Evolutionary conservation across 164 flowering plant species (phyloP).

Genomic region (Santalum album): DNA sequence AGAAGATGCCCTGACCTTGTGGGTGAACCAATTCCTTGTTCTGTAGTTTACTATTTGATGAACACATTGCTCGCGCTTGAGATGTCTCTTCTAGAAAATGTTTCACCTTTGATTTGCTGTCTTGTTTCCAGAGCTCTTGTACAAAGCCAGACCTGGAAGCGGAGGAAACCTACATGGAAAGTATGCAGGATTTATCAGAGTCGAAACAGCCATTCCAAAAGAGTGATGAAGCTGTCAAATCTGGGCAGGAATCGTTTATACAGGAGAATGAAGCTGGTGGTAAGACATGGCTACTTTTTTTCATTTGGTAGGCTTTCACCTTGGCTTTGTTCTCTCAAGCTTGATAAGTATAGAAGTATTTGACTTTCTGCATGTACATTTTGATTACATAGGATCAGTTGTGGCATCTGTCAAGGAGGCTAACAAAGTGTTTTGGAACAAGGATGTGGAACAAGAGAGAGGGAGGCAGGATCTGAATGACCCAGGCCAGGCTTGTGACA

Average conservation of each 20-base stretch:
- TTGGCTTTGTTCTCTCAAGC: not conserved
- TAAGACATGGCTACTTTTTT: constrained; percentile 5
- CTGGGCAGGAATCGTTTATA: constrained; percentile 10
- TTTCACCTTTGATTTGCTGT: too few species aligned
- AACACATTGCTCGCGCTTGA: too few species aligned
- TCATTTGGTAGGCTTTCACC: not conserved
- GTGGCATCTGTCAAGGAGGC: constrained; percentile 10
- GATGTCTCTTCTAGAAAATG: too few species aligned
- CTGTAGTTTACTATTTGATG: too few species aligned
- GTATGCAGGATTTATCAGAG: constrained; percentile 24
- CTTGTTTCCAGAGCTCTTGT: constrained; percentile 69
- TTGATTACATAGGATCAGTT: constrained; percentile 7
- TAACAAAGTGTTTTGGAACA: constrained; percentile 1
- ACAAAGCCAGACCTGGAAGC: constrained; percentile 63
- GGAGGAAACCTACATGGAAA: constrained; percentile 37
- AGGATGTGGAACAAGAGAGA: constrained; percentile 13
- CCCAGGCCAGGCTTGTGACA: constrained; percentile 16
- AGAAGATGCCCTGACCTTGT: too few species aligned
- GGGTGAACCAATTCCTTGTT: too few species aligned
- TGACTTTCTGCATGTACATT: constrained; percentile 5
- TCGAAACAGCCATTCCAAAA: constrained; percentile 13
- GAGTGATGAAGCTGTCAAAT: constrained; percentile 13
- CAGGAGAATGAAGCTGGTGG: constrained; percentile 25
- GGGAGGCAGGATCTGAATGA: constrained; percentile 15
- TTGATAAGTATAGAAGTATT: not conserved